These are phyloP conservation scores for Camelina sativa DNA, from an alignment of 345 rosid genomes.

Conservation along the genomic window DNA sequence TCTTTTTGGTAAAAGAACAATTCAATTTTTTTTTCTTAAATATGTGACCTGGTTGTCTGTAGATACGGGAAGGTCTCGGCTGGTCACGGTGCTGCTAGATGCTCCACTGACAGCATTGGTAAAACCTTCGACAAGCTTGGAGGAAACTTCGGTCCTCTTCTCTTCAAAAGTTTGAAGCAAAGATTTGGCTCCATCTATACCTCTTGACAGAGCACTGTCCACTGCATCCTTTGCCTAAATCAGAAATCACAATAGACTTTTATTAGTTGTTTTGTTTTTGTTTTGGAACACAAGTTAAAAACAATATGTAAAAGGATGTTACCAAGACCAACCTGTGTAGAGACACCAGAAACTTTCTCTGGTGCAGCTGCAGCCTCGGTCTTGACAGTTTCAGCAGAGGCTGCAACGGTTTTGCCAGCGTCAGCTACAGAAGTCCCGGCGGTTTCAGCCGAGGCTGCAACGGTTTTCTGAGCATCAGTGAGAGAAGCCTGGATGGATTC, in stretches of 20 bases:
- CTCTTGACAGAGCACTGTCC: conserved; percentile 36
- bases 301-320: conserved; percentile 6
- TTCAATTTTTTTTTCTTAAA: neutral
- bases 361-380: conserved; percentile 30
- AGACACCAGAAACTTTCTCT: conserved; percentile 24
- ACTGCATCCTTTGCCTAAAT: conserved; percentile 39
- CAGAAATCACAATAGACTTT: conserved; percentile 5
- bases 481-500: conserved; percentile 30
- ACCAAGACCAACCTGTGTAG: conserved; percentile 35
- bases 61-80: conserved; percentile 42
- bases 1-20: too few species aligned
- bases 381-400: conserved; percentile 38
- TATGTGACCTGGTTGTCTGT: conserved; percentile 42
- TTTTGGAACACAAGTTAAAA: neutral
- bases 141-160: conserved; percentile 36
- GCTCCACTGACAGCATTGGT: conserved; percentile 31
- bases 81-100: conserved; percentile 40
- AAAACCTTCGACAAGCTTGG: conserved; percentile 41
- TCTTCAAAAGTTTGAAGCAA: conserved; percentile 31
- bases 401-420: conserved; percentile 14
- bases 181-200: conserved; percentile 38
- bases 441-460: conserved; percentile 30
- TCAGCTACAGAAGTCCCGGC: conserved; percentile 11
- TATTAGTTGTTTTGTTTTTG: neutral
- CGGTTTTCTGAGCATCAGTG: conserved; percentile 35